A percentile compares a stretch with the other conserved stretches of the same genome.
phyloP scores from a whole-genome alignment of 305 asterid genomes.

The Striga hermonthica region DNA sequence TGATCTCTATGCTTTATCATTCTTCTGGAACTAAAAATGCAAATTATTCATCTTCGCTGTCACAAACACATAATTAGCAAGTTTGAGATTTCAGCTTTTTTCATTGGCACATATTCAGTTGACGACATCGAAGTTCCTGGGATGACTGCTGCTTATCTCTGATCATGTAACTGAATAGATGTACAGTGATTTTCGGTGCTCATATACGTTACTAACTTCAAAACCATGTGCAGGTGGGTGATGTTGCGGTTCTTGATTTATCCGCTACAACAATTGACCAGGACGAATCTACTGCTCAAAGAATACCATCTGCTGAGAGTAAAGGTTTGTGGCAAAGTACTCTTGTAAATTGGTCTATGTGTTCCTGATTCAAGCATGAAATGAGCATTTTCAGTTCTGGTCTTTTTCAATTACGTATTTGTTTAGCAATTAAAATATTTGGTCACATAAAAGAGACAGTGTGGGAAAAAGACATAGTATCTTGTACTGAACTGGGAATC shows the following conservation, averaged over 20 bases:
- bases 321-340: conserved; percentile 52
- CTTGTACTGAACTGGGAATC: no score
- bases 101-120: conserved; percentile 9
- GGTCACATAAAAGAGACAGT: neutral
- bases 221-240: conserved; percentile 62
- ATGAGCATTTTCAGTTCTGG: neutral
- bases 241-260: conserved; percentile 86
- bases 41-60: neutral
- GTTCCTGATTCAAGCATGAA: conserved; percentile 10
- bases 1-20: neutral
- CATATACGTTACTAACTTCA: conserved; percentile 15
- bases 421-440: conserved; percentile 2
- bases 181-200: conserved; percentile 4
- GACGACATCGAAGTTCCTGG: conserved; percentile 10
- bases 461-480: neutral
- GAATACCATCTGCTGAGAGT: conserved; percentile 91
- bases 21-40: conserved; percentile 7
- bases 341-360: conserved; percentile 10
- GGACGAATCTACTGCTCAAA: conserved; percentile 60
- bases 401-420: neutral
- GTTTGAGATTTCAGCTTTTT: neutral
- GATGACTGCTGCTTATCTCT: conserved; percentile 15
- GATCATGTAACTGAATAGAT: conserved; percentile 5
- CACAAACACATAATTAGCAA: conserved; percentile 10
- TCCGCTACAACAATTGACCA: conserved; percentile 75